Evolutionary conservation across 225 moss, liverwort and hornwort genomes (phyloP).

Genomic region (Straminergon stramineum): DNA sequence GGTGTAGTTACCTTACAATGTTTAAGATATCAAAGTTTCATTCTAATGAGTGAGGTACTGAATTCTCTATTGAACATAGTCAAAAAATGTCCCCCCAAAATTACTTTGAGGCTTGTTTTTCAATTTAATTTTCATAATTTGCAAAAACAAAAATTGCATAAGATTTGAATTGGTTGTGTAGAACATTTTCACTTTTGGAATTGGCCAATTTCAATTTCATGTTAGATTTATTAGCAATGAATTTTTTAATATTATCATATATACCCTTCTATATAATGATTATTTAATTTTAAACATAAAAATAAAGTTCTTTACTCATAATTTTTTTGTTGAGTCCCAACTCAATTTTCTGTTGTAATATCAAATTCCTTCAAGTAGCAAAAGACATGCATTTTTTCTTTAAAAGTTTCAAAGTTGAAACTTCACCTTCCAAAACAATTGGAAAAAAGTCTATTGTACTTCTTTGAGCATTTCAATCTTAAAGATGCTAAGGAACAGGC

Average conservation of each 20-base stretch:
- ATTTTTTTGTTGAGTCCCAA: background rate
- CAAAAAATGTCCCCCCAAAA: background rate
- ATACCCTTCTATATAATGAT: background rate
- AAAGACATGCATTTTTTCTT: background rate
- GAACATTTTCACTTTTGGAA: background rate
- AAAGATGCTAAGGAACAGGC: background rate
- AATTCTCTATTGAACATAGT: background rate
- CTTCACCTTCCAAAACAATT: too few species aligned
- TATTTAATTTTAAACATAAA: background rate
- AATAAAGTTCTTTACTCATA: background rate
- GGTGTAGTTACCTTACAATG: rapidly evolving
- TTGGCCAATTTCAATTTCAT: background rate
- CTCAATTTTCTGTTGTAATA: background rate
- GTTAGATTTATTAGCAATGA: too few species aligned
- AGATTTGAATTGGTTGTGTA: background rate
- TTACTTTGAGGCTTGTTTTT: background rate
- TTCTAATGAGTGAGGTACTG: background rate
- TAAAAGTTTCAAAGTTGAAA: background rate
- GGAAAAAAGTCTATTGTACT: background rate
- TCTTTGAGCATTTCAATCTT: background rate
- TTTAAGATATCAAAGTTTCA: background rate
- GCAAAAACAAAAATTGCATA: background rate
- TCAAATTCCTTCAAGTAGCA: background rate
- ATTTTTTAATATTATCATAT: too few species aligned
- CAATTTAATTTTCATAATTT: background rate